Conservation (phyloP, 2,329 filamentous ascomycete species). For the Scedosporium aurantiacum region DNA sequence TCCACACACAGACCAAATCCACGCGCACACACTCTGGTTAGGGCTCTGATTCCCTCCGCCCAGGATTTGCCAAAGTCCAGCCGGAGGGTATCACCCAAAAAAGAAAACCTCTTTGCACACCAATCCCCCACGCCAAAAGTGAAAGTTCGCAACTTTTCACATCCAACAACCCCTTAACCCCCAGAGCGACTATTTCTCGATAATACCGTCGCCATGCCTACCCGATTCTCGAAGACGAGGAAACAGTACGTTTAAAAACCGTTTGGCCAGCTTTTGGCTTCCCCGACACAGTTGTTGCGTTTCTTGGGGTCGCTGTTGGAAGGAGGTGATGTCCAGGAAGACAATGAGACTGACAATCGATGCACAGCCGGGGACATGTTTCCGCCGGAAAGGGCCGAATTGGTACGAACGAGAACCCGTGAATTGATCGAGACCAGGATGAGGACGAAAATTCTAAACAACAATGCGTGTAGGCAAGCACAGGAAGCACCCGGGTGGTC, state of each 20-base stretch:
- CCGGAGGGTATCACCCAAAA: slow-evolving; percentile 2
- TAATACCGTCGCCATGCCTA: slow-evolving; percentile 51
- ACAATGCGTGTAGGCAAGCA: slow-evolving; percentile 70
- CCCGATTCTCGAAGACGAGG: slow-evolving; percentile 63
- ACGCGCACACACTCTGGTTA: slow-evolving; percentile 1
- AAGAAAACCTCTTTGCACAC: slow-evolving; percentile 6
- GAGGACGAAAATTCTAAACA: slow-evolving; percentile 2
- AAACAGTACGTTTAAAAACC: slow-evolving; percentile 52
- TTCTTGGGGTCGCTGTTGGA: neutral
- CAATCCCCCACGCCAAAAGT: neutral
- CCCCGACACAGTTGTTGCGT: neutral
- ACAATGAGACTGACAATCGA: neutral
- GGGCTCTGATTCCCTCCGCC: slow-evolving; percentile 1
- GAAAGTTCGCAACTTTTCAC: slow-evolving; percentile 3
- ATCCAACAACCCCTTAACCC: neutral
- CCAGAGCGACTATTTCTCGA: slow-evolving; percentile 2
- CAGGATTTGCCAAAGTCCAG: slow-evolving; percentile 6
- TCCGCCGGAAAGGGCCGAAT: slow-evolving; percentile 88
- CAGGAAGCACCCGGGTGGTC: slow-evolving; percentile 78
- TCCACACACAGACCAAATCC: neutral
- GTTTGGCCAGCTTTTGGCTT: neutral
- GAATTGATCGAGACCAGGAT: neutral
- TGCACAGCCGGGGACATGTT: slow-evolving; percentile 80
- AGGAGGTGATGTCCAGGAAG: neutral
- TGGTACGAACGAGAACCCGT: slow-evolving; percentile 2